Percentiles rank a stretch among this genome's conserved stretches.
Conservation (phyloP, 2,329 filamentous ascomycete species). For the Aureobasidium lini region DNA sequence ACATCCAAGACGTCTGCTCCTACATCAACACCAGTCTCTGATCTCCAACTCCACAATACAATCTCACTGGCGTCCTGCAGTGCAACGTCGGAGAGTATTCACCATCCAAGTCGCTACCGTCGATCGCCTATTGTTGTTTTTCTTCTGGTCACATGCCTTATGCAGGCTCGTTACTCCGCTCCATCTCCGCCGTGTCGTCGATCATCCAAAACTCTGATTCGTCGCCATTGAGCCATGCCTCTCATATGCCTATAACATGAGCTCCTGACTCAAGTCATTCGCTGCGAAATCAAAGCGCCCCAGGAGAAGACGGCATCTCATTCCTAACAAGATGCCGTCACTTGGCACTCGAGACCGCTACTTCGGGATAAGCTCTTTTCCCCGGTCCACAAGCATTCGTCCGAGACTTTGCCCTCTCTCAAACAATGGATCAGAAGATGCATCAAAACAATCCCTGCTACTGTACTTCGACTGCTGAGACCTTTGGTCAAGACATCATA, state of each 20-base stretch:
- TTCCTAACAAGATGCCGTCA: conserved; percentile 6
- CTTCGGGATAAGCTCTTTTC: background rate
- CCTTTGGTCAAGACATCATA: background rate
- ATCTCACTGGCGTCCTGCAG: conserved; percentile 2
- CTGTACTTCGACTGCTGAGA: background rate
- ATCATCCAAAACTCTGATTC: conserved; percentile 3
- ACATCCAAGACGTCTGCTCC: background rate
- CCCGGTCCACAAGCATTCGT: background rate
- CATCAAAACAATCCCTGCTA: background rate
- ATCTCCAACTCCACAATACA: background rate
- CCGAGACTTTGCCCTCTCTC: background rate
- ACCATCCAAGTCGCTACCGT: background rate
- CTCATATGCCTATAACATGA: background rate
- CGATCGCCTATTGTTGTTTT: conserved; percentile 2
- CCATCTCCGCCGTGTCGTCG: conserved; percentile 4
- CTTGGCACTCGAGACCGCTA: conserved; percentile 4
- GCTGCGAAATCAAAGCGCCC: conserved; percentile 1
- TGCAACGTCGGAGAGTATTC: background rate
- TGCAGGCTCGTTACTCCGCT: conserved; percentile 7
- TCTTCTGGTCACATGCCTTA: background rate
- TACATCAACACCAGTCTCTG: background rate
- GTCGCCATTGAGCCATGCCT: background rate
- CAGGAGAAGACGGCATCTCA: background rate
- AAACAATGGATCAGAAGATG: background rate
- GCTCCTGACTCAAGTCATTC: conserved; percentile 9